A percentile compares a stretch with the other conserved stretches of the same genome.
These are phyloP conservation scores for Metschnikowia cerradonensis DNA, from an alignment of 805 yeast genomes.

Conservation along the genomic window DNA sequence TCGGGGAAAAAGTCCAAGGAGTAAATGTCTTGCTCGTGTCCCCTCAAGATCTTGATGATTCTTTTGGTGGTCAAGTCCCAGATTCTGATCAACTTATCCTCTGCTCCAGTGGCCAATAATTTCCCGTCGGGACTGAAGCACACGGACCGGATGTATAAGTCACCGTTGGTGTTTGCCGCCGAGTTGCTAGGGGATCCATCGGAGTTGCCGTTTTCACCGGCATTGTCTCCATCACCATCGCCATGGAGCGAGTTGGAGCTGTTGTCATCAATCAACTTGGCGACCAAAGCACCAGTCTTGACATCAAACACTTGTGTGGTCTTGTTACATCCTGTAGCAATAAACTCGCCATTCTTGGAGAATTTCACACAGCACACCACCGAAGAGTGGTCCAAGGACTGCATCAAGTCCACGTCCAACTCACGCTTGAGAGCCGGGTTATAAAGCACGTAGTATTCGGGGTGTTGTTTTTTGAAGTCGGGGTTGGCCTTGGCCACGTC, in stretches of 20 bases:
- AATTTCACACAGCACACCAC: conserved; percentile 97
- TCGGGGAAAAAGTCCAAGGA: conserved; percentile 93
- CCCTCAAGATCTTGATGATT: conserved; percentile 79
- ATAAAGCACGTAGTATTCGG: conserved; percentile 83
- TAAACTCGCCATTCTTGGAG: conserved; percentile 82
- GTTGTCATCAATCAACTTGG: conserved; percentile 78
- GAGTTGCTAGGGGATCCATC: conserved; percentile 26
- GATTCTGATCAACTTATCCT: conserved; percentile 84
- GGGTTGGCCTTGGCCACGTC: conserved; percentile 76
- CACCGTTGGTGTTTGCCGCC: conserved; percentile 67
- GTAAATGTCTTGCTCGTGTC: conserved; percentile 97
- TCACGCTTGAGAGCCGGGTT: conserved; percentile 70
- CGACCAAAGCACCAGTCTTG: conserved; percentile 83
- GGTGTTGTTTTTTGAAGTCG: conserved; percentile 73
- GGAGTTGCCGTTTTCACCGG: conserved; percentile 38
- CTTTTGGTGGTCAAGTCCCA: conserved; percentile 90
- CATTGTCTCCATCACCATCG: conserved; percentile 19
- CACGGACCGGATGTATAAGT: conserved; percentile 89
- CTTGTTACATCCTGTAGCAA: conserved; percentile 97
- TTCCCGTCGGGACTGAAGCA: conserved; percentile 94
- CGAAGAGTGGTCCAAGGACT: conserved; percentile 85
- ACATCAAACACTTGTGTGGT: conserved; percentile 93
- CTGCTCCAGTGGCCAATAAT: conserved; percentile 91
- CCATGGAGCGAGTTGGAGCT: conserved; percentile 19
- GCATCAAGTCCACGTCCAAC: conserved; percentile 84